phyloP scores from a whole-genome alignment of 1,284 basidiomycete genomes.

The Cronartium ribicola region DNA sequence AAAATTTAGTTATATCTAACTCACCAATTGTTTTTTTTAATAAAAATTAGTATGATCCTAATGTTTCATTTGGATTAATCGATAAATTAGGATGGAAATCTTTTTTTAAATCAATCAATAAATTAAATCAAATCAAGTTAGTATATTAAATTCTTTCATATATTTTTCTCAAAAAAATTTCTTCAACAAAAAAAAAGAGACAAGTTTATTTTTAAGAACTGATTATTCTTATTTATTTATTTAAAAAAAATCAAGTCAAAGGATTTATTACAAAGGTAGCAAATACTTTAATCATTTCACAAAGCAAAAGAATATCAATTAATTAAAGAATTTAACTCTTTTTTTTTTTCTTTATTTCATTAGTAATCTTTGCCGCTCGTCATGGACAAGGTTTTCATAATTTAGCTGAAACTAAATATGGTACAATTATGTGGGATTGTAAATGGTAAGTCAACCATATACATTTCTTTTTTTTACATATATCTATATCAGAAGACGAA shows the following conservation, averaged over 20 bases:
- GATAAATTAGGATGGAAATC: conserved; percentile 6
- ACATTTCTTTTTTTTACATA: too few species aligned
- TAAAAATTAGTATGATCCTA: conserved; percentile 6
- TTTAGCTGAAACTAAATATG: conserved; percentile 67
- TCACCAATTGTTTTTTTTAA: not conserved
- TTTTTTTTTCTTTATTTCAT: not conserved
- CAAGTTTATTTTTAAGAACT: not conserved
- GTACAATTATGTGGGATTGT: conserved; percentile 53
- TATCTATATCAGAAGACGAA: not conserved
- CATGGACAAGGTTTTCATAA: conserved; percentile 73
- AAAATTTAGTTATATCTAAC: not conserved
- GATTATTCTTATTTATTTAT: not conserved
- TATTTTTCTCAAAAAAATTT: too few species aligned
- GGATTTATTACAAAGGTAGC: not conserved
- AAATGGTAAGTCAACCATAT: conserved; percentile 43
- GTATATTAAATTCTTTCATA: not conserved
- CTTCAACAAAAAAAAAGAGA: not conserved
- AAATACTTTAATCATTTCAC: not conserved
- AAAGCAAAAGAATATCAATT: not conserved
- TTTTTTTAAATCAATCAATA: conserved; percentile 14
- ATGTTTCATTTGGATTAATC: conserved; percentile 31
- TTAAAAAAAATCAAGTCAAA: not conserved
- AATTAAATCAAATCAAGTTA: not conserved
- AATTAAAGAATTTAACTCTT: not conserved
- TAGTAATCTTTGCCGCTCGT: conserved; percentile 61